Evolutionary conservation across 768 basidiomycete species (phyloP).

Genomic region (Psilocybe sp.): DNA sequence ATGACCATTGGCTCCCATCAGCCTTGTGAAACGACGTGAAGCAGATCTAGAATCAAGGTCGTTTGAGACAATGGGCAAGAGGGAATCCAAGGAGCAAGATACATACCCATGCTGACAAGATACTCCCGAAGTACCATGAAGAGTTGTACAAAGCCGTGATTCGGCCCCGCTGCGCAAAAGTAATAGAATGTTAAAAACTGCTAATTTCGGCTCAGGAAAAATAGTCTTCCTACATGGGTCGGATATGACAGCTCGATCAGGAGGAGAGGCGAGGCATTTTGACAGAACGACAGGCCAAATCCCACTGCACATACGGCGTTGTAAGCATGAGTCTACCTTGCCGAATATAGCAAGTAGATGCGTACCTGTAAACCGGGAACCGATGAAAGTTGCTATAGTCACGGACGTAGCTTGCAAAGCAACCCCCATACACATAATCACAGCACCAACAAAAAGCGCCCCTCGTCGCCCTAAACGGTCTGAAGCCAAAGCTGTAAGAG

Average conservation of each 20-base stretch:
- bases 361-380: slow-evolving; percentile 51
- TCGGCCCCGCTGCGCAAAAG: slow-evolving; percentile 38
- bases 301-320: slow-evolving; percentile 42
- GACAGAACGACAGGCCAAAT: slow-evolving; percentile 56
- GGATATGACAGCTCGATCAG: slow-evolving; percentile 69
- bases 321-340: neutral
- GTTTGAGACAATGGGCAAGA: slow-evolving; percentile 2
- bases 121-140: slow-evolving; percentile 73
- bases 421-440: slow-evolving; percentile 65
- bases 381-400: slow-evolving; percentile 50
- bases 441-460: slow-evolving; percentile 55
- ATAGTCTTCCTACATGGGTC: slow-evolving; percentile 46
- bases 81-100: neutral
- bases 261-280: slow-evolving; percentile 59
- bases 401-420: slow-evolving; percentile 47
- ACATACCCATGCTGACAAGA: slow-evolving; percentile 49
- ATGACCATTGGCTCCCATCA: slow-evolving; percentile 48
- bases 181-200: neutral
- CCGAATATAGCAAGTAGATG: slow-evolving; percentile 3
- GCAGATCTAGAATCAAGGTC: slow-evolving; percentile 26
- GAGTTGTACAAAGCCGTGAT: slow-evolving; percentile 69
- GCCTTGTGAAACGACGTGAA: slow-evolving; percentile 38
- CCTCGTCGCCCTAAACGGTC: slow-evolving; percentile 61
- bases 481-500: slow-evolving; percentile 56
- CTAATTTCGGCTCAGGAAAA: neutral